Base-by-base conservation (phyloP, 2,329 filamentous ascomycete species). In the Xylaria sp. region DNA sequence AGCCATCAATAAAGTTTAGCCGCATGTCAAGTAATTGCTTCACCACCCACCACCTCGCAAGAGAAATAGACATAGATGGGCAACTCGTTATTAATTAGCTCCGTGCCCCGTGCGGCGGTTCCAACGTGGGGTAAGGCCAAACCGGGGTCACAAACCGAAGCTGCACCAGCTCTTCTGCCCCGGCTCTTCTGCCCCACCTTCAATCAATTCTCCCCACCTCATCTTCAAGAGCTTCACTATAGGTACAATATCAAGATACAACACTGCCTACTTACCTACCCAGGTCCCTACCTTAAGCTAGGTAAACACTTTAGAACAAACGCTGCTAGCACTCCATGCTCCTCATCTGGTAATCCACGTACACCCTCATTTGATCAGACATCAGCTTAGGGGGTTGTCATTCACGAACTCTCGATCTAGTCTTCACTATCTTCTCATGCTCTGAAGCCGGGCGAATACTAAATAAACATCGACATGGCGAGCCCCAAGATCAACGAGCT, bases 401-500 rank as follows among this genome's bases (percentile, higher is more conserved):
- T 7, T 33, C 25, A 12, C n/a, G n/a, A 33, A 17, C 2, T 25
- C 33, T 17, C 21, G n/a, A 6, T 12, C 23, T 14, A 8, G 23
- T 25, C 15, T 35, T 25, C 40, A 40, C 38, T 21, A 37, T n/a
- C n/a, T n/a, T n/a, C 23, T 28, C 45, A 61, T 57, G 50, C 33
- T 40, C 45, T 47, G 47, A 51, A 21, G 25, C 21, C 28, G 23
- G n/a, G 14, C 35, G 25, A 42, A 17, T 7, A 17, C 7, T 19
- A 19, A 45, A 37, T 14, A 51, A 45, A 37, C n/a, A 51, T 25
- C 42, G 38, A 61, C 31, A 74, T 74, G 72, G 66, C 72, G 33
- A 69, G 63, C 65, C 67, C 68, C 35, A 78, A 81, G 67, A 76
- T 84, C 54, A 72, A 73, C 64, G 73, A 79, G 70, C 80, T 79